phyloP scores from a whole-genome alignment of 2,329 filamentous ascomycete species.

The Macroventuria anomochaeta region DNA sequence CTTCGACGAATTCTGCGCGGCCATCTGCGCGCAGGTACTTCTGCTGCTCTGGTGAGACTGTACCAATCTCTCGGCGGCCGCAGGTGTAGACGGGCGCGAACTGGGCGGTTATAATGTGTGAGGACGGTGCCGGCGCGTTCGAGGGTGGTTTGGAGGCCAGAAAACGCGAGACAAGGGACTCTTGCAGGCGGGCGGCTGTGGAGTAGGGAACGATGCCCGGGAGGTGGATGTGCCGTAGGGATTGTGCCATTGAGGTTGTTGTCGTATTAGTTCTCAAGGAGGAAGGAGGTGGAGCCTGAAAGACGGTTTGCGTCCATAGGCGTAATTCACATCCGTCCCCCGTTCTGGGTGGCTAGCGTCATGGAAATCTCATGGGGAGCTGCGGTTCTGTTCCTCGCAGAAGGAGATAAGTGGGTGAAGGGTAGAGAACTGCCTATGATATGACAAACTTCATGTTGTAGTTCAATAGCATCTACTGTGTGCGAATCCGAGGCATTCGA shows the following conservation, averaged over 20 bases:
- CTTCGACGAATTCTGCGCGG: constrained; percentile 68
- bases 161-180: constrained; percentile 61
- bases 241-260: constrained; percentile 9
- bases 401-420: too few relatives aligned
- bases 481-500: too few relatives aligned
- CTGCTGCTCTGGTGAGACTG: constrained; percentile 57
- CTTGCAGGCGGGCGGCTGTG: constrained; percentile 63
- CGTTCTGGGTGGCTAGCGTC: background rate
- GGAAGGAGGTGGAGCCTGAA: background rate
- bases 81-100: constrained; percentile 86
- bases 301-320: constrained; percentile 4
- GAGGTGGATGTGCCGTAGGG: constrained; percentile 67
- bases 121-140: constrained; percentile 59
- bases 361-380: background rate
- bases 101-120: constrained; percentile 79
- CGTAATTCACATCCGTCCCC: background rate
- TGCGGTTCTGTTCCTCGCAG: background rate
- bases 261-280: background rate
- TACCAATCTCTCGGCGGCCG: constrained; percentile 75
- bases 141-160: constrained; percentile 65
- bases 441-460: too few relatives aligned
- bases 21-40: constrained; percentile 49
- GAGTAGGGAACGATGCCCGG: constrained; percentile 61
- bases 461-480: too few relatives aligned
- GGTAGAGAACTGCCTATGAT: too few relatives aligned